Percentiles rank a stretch among this genome's conserved stretches.
phyloP scores from a whole-genome alignment of 345 rosid genomes.

The Citrus mangshanensis region DNA sequence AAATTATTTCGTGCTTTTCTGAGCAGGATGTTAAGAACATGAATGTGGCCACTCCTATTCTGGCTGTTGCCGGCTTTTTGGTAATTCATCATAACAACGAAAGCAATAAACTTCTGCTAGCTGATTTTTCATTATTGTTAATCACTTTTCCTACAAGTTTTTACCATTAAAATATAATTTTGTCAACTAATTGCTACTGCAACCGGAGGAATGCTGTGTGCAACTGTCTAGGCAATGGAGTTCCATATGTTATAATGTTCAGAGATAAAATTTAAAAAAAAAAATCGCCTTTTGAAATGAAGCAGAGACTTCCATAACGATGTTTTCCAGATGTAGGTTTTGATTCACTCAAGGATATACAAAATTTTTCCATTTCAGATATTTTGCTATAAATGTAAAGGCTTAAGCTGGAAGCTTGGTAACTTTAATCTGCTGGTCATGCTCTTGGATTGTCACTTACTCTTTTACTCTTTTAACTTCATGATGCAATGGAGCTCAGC shows the following conservation, averaged over 20 bases:
- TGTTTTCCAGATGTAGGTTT: not conserved
- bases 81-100: not conserved
- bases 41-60: conserved; percentile 11
- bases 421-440: conserved; percentile 14
- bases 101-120: no score
- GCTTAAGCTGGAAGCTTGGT: conserved; percentile 16
- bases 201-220: not conserved
- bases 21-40: conserved; percentile 11
- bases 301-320: not conserved
- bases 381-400: conserved; percentile 11
- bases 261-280: no score
- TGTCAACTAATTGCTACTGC: not conserved
- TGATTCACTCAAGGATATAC: not conserved
- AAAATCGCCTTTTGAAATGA: not conserved
- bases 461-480: conserved; percentile 28
- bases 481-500: conserved; percentile 49
- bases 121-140: no score
- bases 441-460: conserved; percentile 35
- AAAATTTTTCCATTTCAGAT: not conserved
- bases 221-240: not conserved
- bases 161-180: not conserved
- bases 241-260: conserved; percentile 18
- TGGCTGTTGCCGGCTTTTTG: conserved; percentile 11
- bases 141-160: not conserved
- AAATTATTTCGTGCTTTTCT: not conserved